Evolutionary conservation across 2,329 filamentous ascomycete species (phyloP), one percentile per base, ranked within the genome.

Genomic region (Leptographium lundbergii): DNA sequence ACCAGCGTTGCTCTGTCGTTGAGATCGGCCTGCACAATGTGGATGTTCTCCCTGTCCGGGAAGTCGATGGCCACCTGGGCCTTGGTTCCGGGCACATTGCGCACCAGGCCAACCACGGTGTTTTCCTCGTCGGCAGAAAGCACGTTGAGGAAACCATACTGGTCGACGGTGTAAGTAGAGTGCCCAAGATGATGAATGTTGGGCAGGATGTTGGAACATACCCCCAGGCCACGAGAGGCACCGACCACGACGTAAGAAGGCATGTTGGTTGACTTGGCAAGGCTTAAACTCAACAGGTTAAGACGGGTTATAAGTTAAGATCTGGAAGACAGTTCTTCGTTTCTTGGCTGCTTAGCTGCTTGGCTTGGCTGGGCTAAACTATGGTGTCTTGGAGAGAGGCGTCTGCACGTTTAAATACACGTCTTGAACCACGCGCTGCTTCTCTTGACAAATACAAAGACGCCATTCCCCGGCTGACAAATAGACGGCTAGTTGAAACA

Each of bases 61-160:
- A 77, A 66, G 62, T 80, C 74, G 39, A 66, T 63, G 2, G 67
- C 64, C 0, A 80, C 68, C 63, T 73, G 76, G 57, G 74, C 69
- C 27, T 79, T 72, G 3, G 76, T 74, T 0, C 67, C 66, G 1
- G 66, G 61, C 62, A 77, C 78, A 66, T 79, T 65, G 24, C 78
- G 76, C 24, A 76, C 77, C 0, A 79, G 66, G 4, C 77, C 77
- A 56, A 80, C 66, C 54, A 80, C 72, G 0, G 67, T 67, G 63
- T 78, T 78, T n/a, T 64, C 58, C 3, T 72, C 65, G 61, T 78
- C 67, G 24, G 65, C 63, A 1, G 78, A 78, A 4, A 79, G 62
- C 32, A 76, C 69, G n/a, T 67, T 67, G 32, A 82, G 61, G 65
- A 81, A 77, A 61, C 74, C 78, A 57, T 73, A 80, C 79, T 81